These are phyloP conservation scores for Lipomyces yamanashiensis DNA, from an alignment of 805 yeast genomes.

Conservation along the genomic window DNA sequence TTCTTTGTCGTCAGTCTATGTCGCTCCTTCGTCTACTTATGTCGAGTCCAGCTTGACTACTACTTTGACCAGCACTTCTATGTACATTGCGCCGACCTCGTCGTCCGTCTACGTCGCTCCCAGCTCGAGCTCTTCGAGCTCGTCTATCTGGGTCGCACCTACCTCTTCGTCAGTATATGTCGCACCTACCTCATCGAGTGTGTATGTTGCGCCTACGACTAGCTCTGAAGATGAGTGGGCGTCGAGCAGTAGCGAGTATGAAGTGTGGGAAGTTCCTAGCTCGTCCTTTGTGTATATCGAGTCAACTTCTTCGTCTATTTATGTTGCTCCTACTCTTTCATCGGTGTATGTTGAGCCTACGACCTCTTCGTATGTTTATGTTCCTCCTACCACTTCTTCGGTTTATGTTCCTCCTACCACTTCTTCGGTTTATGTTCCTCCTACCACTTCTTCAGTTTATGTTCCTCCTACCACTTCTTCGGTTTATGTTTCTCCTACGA, in stretches of 20 bases:
- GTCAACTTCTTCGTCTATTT: conserved; percentile 4
- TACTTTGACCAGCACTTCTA: conserved; percentile 24
- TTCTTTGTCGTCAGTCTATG: conserved; percentile 1
- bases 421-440: background rate
- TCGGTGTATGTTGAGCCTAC: conserved; percentile 18
- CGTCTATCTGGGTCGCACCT: conserved; percentile 8
- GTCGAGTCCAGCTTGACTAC: background rate
- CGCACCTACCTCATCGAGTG: conserved; percentile 18
- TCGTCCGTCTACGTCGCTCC: background rate
- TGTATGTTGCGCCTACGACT: conserved; percentile 3
- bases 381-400: no score
- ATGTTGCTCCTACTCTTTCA: conserved; percentile 14
- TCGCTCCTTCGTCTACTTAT: background rate
- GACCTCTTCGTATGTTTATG: conserved; percentile 15
- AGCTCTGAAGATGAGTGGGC: background rate
- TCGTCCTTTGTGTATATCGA: background rate
- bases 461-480: conserved; percentile 11
- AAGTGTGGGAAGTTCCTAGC: conserved; percentile 6
- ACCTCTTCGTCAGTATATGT: conserved; percentile 8
- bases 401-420: no score
- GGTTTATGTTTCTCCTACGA: conserved; percentile 14
- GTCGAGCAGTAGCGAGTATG: background rate
- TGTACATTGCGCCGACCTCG: conserved; percentile 32
- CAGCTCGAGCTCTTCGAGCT: background rate
- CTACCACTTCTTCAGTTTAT: conserved; percentile 4